Percentiles rank a stretch among this genome's conserved stretches.
phyloP scores from a whole-genome alignment of 1,284 basidiomycete species.

The Moniliophthora roreri region DNA sequence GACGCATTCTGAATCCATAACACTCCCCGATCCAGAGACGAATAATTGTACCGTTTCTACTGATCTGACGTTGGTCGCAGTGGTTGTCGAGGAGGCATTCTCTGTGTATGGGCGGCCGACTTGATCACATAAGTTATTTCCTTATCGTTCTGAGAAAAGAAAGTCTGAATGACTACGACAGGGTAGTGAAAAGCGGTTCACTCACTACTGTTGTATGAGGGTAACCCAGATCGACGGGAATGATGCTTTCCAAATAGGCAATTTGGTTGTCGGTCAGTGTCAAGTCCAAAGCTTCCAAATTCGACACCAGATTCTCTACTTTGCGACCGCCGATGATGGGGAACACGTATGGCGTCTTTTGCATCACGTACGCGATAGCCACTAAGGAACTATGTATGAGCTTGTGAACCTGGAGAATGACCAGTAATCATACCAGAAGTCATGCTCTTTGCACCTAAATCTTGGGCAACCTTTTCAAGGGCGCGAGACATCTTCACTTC shows the following conservation, averaged over 20 bases:
- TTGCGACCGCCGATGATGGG: conserved; percentile 4
- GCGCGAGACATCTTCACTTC: conserved; percentile 35
- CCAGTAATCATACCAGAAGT: conserved; percentile 4
- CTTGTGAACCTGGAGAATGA: not conserved
- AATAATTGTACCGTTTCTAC: too few species aligned
- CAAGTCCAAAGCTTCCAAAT: conserved; percentile 5
- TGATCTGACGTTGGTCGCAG: too few species aligned
- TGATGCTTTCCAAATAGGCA: not conserved
- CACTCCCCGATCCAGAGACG: too few species aligned
- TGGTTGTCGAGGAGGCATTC: not conserved
- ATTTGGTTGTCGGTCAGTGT: not conserved
- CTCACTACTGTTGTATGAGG: not conserved
- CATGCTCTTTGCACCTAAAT: conserved; percentile 3
- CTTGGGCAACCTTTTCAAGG: conserved; percentile 3
- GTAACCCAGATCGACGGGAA: not conserved
- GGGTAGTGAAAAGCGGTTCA: not conserved
- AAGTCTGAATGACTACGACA: not conserved
- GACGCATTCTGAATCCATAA: too few species aligned
- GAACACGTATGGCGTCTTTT: conserved; percentile 6
- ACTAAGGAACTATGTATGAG: too few species aligned
- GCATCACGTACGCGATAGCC: conserved; percentile 9
- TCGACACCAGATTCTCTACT: conserved; percentile 1
- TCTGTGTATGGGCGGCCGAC: not conserved
- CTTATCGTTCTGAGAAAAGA: not conserved
- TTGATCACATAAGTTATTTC: not conserved